These are phyloP conservation scores for Rheum nobile DNA, from an alignment of 148 eudicot species.

Conservation along the genomic window DNA sequence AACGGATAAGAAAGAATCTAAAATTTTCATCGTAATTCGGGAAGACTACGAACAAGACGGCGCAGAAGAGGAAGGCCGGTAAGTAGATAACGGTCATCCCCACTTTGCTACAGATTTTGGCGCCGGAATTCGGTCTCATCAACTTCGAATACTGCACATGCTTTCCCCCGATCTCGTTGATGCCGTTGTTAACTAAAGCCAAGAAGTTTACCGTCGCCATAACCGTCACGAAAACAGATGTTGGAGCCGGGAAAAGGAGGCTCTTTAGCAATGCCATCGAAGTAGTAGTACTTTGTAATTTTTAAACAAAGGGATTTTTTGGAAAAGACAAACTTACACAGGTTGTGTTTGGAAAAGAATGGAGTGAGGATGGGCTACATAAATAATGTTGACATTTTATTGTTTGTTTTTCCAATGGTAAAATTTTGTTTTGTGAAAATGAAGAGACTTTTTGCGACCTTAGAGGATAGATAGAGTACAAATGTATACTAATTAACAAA, in stretches of 20 bases:
- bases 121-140: neutral
- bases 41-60: conserved; percentile 16
- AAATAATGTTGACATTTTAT: too few relatives aligned
- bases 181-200: conserved; percentile 6
- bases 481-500: too few relatives aligned
- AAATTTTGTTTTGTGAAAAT: too few relatives aligned
- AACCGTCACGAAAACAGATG: conserved; percentile 14
- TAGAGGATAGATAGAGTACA: too few relatives aligned
- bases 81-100: conserved; percentile 32
- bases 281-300: too few relatives aligned
- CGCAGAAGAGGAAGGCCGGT: conserved; percentile 29
- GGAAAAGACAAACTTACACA: too few relatives aligned
- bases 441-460: too few relatives aligned
- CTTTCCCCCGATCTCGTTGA: conserved; percentile 22
- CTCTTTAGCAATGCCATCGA: conserved; percentile 4
- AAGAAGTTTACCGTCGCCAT: conserved; percentile 15
- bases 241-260: conserved; percentile 21
- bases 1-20: conserved; percentile 26
- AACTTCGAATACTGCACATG: conserved; percentile 33
- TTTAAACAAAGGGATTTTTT: too few relatives aligned
- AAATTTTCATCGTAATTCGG: conserved; percentile 19
- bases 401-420: too few relatives aligned
- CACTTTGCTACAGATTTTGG: conserved; percentile 15
- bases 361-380: too few relatives aligned
- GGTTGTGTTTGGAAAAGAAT: too few relatives aligned